Percentiles rank a stretch among this genome's conserved stretches.
Conservation (phyloP, 2,329 filamentous ascomycete species). For the Colletotrichum siamense region DNA sequence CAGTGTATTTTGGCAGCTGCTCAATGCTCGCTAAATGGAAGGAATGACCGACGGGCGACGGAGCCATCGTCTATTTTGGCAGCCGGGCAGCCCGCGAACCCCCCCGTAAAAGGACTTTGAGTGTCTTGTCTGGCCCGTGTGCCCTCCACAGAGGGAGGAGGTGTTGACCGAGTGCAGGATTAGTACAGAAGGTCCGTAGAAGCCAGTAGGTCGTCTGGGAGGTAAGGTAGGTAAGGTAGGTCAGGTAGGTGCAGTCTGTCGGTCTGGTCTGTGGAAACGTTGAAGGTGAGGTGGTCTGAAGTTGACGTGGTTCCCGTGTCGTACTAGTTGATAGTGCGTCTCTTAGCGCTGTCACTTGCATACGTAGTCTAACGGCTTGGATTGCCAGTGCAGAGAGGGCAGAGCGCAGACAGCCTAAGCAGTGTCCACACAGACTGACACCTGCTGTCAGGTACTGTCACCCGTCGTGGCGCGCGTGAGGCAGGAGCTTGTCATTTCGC, state of each 20-base stretch:
- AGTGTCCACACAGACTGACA: conserved; percentile 1
- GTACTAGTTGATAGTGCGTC: conserved; percentile 1
- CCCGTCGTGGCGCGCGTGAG: not conserved
- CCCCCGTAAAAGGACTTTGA: not conserved
- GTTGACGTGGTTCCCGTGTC: conserved; percentile 14
- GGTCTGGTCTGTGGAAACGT: not conserved
- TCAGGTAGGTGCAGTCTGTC: not conserved
- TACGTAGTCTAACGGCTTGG: conserved; percentile 12
- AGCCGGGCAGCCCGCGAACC: not conserved
- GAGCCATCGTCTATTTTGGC: not conserved
- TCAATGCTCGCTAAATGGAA: not conserved
- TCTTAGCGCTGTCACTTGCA: conserved; percentile 19
- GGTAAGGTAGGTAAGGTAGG: not conserved
- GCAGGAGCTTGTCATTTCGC: not conserved
- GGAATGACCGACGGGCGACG: not conserved
- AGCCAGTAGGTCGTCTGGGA: not conserved
- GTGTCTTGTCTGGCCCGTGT: not conserved
- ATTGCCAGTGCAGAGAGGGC: conserved; percentile 1
- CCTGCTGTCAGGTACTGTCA: conserved; percentile 13
- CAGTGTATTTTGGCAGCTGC: not conserved
- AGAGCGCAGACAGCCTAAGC: not conserved
- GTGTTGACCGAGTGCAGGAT: not conserved
- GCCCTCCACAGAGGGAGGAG: not conserved
- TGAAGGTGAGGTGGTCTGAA: conserved; percentile 2
- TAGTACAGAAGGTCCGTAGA: not conserved